phyloP scores from a whole-genome alignment of 345 rosid species.

The Brassica cretica region DNA sequence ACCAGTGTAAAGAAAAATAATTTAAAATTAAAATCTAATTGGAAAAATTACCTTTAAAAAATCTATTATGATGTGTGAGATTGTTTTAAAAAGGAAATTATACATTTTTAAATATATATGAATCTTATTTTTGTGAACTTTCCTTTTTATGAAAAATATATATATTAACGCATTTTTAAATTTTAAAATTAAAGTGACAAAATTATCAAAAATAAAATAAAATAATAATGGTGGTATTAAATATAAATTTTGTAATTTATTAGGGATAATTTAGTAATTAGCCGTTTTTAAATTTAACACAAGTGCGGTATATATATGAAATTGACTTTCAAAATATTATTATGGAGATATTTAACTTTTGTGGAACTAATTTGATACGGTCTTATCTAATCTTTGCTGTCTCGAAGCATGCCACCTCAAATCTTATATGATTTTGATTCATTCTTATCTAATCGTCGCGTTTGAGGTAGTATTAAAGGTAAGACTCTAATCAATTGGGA shows the following conservation, averaged over 20 bases:
- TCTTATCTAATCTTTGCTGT: background rate
- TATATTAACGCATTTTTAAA: too few species aligned
- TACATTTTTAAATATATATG: too few species aligned
- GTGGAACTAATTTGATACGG: background rate
- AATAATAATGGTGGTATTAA: too few species aligned
- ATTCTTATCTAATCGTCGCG: background rate
- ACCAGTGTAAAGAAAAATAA: too few species aligned
- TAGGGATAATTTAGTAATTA: too few species aligned
- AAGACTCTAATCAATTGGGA: background rate
- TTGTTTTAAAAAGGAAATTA: background rate
- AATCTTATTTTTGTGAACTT: too few species aligned
- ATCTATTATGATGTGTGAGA: background rate
- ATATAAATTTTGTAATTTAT: too few species aligned
- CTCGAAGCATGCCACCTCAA: background rate
- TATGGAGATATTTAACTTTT: background rate
- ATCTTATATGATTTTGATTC: background rate
- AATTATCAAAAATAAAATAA: too few species aligned
- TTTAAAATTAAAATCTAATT: background rate
- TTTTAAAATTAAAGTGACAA: background rate
- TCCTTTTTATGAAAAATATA: too few species aligned
- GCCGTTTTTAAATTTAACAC: background rate
- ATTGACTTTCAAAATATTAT: background rate
- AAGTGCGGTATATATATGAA: background rate
- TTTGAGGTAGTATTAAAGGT: background rate
- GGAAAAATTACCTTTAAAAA: background rate